Evolutionary conservation across 208 protist genomes (phyloP).

Genomic region (Acanthamoeba divionensis): DNA sequence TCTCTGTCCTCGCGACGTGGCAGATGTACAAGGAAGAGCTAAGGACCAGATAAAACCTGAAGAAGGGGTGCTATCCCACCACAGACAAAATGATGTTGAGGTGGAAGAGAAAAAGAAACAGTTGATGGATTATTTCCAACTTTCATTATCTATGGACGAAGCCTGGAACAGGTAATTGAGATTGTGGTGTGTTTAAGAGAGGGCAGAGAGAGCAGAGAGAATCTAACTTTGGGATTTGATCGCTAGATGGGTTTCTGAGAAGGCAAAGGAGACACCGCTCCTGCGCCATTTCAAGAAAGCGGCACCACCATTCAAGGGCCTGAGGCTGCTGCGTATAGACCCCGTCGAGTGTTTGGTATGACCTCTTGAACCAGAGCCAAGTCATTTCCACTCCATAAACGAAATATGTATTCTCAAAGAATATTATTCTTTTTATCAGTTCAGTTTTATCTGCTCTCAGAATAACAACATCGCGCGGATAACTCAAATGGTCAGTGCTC

Average conservation of each 20-base stretch:
- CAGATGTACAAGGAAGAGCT: neutral
- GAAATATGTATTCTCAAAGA: neutral
- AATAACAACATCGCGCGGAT: conserved; percentile 80
- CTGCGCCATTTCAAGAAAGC: conserved; percentile 39
- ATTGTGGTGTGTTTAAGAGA: neutral
- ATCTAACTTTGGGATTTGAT: neutral
- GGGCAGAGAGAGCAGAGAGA: neutral
- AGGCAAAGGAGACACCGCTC: neutral
- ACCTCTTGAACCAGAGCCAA: neutral
- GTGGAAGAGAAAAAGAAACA: neutral
- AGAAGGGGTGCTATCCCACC: too few relatives aligned
- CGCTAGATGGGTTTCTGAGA: neutral
- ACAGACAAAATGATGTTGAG: neutral
- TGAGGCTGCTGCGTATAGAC: conserved; percentile 62
- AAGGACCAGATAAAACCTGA: too few relatives aligned
- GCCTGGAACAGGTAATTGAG: neutral
- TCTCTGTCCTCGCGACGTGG: neutral
- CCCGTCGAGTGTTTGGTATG: conserved; percentile 67
- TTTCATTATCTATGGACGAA: conserved; percentile 29
- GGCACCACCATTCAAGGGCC: conserved; percentile 37
- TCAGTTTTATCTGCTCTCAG: conserved; percentile 80
- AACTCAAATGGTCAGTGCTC: conserved; percentile 59
- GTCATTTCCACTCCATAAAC: too few relatives aligned
- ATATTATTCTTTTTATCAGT: neutral
- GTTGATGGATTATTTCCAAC: conserved; percentile 66